These are phyloP conservation scores for Phytophthora multivora DNA, from an alignment of 352 stramenopile species.

Conservation along the genomic window DNA sequence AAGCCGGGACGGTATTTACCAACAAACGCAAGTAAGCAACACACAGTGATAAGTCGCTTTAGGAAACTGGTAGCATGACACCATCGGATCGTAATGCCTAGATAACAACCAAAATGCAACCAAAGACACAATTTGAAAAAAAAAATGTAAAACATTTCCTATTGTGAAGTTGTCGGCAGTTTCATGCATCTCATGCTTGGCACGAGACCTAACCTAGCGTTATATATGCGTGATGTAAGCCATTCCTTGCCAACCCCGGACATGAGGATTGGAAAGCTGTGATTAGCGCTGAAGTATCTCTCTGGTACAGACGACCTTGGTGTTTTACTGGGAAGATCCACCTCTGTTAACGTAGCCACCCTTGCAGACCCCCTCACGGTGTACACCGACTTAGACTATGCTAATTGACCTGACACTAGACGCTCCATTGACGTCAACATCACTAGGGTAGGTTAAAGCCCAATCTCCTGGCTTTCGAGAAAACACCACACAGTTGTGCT, in stretches of 20 bases:
- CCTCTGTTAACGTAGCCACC: background rate
- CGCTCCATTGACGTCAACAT: background rate
- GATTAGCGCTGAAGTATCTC: slow-evolving; percentile 22
- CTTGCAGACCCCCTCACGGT: background rate
- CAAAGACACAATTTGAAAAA: slow-evolving; percentile 3
- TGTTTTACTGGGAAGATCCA: background rate
- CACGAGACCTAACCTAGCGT: slow-evolving; percentile 17
- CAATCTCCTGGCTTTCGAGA: background rate
- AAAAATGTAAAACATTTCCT: slow-evolving; percentile 19
- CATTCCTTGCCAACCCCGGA: slow-evolving; percentile 23
- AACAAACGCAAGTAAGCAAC: slow-evolving; percentile 28
- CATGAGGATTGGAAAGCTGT: slow-evolving; percentile 23
- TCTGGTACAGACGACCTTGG: background rate
- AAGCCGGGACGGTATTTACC: slow-evolving; percentile 9
- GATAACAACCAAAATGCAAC: background rate
- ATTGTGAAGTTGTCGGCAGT: slow-evolving; percentile 22
- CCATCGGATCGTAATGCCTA: slow-evolving; percentile 10
- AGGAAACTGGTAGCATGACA: slow-evolving; percentile 1
- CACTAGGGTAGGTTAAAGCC: background rate
- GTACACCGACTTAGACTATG: background rate
- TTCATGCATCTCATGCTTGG: slow-evolving; percentile 24
- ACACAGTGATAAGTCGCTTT: slow-evolving; percentile 22
- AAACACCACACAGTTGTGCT: slow-evolving; percentile 26
- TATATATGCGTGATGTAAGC: slow-evolving; percentile 22
- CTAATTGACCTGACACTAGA: slow-evolving; percentile 8